A percentile compares a stretch with the other conserved stretches of the same genome.
Conservation (phyloP, 192 early-diverging fungal species). For the Linnemannia schmuckeri region DNA sequence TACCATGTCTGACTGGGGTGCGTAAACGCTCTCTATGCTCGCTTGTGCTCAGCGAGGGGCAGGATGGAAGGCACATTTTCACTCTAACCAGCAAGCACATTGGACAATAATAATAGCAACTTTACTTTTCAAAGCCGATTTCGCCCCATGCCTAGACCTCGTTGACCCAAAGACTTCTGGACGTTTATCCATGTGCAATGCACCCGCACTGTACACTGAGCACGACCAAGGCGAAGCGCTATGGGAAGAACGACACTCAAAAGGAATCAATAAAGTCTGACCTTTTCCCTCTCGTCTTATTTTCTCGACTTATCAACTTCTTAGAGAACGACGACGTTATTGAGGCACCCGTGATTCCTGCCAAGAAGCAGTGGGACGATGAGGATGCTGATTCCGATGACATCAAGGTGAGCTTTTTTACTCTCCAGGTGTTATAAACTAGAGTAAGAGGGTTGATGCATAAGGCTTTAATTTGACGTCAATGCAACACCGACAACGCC, state of each 20-base stretch:
- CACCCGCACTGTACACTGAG: background rate
- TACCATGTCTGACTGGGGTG: slow-evolving; percentile 59
- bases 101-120: background rate
- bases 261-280: background rate
- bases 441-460: background rate
- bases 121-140: background rate
- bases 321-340: slow-evolving; percentile 61
- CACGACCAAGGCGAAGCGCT: background rate
- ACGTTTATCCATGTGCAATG: background rate
- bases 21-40: slow-evolving; percentile 22
- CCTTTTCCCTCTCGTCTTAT: background rate
- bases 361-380: slow-evolving; percentile 74
- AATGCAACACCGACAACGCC: background rate
- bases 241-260: background rate
- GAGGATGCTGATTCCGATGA: slow-evolving; percentile 72
- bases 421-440: background rate
- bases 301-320: slow-evolving; percentile 6
- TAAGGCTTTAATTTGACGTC: no score
- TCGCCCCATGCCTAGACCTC: no score
- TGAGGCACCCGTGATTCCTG: slow-evolving; percentile 53
- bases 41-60: background rate
- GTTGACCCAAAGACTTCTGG: background rate
- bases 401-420: slow-evolving; percentile 59
- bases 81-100: background rate
- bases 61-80: background rate